Evolutionary conservation across 2,329 filamentous ascomycete species (phyloP).

Genomic region (Aspergillus vadensis): DNA sequence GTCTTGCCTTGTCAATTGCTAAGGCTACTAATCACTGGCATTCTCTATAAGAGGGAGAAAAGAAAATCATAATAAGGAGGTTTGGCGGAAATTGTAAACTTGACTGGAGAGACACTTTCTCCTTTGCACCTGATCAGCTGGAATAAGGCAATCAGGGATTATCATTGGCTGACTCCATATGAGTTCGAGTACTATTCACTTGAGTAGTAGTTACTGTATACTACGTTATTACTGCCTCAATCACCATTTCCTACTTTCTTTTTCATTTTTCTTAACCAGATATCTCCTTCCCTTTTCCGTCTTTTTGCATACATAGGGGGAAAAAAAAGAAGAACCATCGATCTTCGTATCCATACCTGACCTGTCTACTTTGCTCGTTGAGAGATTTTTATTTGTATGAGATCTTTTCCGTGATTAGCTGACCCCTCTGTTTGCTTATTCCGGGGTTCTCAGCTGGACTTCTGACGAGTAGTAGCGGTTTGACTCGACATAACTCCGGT

Average conservation of each 20-base stretch:
- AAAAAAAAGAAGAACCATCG: background rate
- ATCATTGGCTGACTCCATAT: constrained; percentile 3
- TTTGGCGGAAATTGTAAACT: constrained; percentile 16
- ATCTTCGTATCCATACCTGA: constrained; percentile 5
- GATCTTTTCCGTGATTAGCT: constrained; percentile 7
- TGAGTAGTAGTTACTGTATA: background rate
- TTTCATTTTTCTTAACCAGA: background rate
- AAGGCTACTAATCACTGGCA: too few relatives aligned
- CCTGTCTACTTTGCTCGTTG: background rate
- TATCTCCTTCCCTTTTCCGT: background rate
- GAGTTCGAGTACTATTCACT: constrained; percentile 5
- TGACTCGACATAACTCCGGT: background rate
- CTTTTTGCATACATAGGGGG: background rate
- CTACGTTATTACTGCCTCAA: constrained; percentile 14
- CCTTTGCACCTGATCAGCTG: constrained; percentile 12
- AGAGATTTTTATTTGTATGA: background rate
- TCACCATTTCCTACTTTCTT: background rate
- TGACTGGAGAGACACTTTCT: background rate
- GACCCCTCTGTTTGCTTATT: constrained; percentile 13
- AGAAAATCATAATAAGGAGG: background rate
- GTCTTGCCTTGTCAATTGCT: too few relatives aligned
- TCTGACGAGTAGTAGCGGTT: background rate
- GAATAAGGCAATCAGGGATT: background rate
- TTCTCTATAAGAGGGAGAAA: background rate
- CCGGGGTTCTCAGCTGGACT: constrained; percentile 4